Conservation (phyloP, 352 stramenopile species). For the Thalassiosira hispida region DNA sequence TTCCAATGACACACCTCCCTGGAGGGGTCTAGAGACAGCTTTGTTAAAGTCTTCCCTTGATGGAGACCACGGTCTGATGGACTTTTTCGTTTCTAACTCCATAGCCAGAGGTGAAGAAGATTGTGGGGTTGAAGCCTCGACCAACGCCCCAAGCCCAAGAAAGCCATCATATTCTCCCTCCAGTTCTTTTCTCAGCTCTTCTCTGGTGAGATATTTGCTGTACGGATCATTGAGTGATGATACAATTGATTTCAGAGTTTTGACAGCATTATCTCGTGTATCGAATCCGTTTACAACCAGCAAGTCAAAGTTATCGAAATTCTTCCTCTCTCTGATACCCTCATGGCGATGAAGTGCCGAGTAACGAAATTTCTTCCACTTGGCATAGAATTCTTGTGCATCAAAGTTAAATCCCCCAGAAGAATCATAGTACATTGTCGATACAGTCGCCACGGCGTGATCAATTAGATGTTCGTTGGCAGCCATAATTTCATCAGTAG, state of each 20-base stretch:
- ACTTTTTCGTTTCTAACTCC: conserved; percentile 8
- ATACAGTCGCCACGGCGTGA: conserved; percentile 69
- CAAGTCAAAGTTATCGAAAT: conserved; percentile 16
- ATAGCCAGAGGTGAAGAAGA: conserved; percentile 7
- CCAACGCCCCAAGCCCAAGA: conserved; percentile 71
- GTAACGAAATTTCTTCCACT: conserved; percentile 64
- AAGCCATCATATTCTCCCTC: conserved; percentile 63
- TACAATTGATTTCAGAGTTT: conserved; percentile 74
- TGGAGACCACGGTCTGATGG: conserved; percentile 7
- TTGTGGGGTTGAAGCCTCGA: conserved; percentile 43
- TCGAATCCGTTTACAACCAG: conserved; percentile 43
- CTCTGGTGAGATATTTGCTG: conserved; percentile 78
- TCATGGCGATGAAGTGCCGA: conserved; percentile 12
- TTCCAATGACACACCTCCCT: conserved; percentile 3
- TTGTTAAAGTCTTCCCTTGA: conserved; percentile 30
- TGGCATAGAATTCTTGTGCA: conserved; percentile 63
- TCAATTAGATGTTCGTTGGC: conserved; percentile 64
- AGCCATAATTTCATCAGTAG: conserved; percentile 40
- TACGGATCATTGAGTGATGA: conserved; percentile 75
- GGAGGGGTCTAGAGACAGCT: conserved; percentile 5
- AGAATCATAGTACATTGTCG: conserved; percentile 84
- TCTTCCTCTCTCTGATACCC: conserved; percentile 18
- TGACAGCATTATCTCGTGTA: conserved; percentile 62
- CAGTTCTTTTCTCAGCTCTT: conserved; percentile 73
- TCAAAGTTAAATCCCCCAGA: conserved; percentile 74